Percentiles rank a stretch among this genome's conserved stretches.
Evolutionary conservation across 2,329 filamentous ascomycete genomes (phyloP).

Genomic region (Magnaporthales sp.): DNA sequence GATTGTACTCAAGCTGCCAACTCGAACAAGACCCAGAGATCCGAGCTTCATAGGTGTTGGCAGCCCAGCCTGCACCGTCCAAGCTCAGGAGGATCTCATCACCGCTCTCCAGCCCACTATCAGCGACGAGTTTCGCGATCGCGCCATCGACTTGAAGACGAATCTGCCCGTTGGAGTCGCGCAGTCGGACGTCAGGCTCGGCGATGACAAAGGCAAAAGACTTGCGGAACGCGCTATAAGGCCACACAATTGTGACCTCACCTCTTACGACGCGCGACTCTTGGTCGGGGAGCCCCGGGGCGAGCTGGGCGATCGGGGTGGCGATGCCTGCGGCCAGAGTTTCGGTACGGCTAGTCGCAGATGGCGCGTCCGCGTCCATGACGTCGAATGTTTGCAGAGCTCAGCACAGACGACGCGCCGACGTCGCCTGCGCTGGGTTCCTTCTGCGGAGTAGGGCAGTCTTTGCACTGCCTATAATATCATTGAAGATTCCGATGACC

Average conservation of each 20-base stretch:
- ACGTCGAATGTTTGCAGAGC: neutral
- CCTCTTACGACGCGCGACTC: slow-evolving; percentile 49
- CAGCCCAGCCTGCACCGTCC: slow-evolving; percentile 58
- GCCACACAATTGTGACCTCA: slow-evolving; percentile 81
- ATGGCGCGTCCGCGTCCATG: neutral
- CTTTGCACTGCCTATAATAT: neutral
- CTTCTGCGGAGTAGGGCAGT: neutral
- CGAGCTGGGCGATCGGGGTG: slow-evolving; percentile 44
- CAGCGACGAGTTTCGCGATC: slow-evolving; percentile 60
- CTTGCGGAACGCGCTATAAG: slow-evolving; percentile 70
- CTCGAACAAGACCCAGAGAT: slow-evolving; percentile 43
- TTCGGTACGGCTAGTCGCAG: neutral
- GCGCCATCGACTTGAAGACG: slow-evolving; percentile 66
- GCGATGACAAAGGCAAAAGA: slow-evolving; percentile 73
- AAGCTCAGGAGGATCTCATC: slow-evolving; percentile 66
- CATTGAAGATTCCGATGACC: neutral
- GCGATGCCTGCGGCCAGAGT: slow-evolving; percentile 4
- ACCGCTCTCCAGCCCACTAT: slow-evolving; percentile 63
- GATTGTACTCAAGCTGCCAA: slow-evolving; percentile 49
- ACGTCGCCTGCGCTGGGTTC: neutral
- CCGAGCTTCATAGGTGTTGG: slow-evolving; percentile 36
- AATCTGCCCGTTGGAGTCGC: slow-evolving; percentile 70
- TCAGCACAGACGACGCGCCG: neutral
- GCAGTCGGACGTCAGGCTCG: slow-evolving; percentile 75
- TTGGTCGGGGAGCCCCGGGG: slow-evolving; percentile 34